Percentiles rank a stretch among this genome's conserved stretches.
Evolutionary conservation across 441 rosid genomes (phyloP).

Genomic region (Mallotus repandus): DNA sequence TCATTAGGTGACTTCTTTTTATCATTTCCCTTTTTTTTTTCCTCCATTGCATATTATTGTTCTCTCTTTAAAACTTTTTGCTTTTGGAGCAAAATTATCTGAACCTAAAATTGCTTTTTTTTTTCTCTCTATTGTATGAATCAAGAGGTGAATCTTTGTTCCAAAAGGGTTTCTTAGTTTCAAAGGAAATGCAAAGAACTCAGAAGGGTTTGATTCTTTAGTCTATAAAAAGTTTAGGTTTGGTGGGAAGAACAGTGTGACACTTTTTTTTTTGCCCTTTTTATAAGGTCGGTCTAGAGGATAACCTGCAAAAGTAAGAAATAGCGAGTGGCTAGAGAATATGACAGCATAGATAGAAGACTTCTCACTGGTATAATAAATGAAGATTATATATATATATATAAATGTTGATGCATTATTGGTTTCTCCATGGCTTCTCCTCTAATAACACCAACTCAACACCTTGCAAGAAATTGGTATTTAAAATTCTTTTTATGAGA

Average conservation of each 20-base stretch:
- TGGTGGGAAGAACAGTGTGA: background rate
- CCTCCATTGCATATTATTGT: background rate
- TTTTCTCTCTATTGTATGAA: conserved; percentile 5
- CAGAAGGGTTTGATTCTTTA: background rate
- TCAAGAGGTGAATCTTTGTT: conserved; percentile 4
- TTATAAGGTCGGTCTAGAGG: background rate
- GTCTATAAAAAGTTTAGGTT: background rate
- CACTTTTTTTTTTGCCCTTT: background rate
- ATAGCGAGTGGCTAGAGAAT: conserved; percentile 1
- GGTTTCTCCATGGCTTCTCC: too few relatives aligned
- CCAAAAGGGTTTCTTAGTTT: conserved; percentile 26
- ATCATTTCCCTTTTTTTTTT: background rate
- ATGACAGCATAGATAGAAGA: background rate
- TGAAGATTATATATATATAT: too few relatives aligned
- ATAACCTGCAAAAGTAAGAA: background rate
- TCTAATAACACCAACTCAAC: too few relatives aligned
- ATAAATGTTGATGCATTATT: too few relatives aligned
- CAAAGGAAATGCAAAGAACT: conserved; percentile 25
- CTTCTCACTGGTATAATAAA: background rate
- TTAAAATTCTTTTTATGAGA: too few relatives aligned
- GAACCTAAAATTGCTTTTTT: background rate
- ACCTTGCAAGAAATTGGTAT: too few relatives aligned
- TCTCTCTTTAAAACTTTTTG: background rate
- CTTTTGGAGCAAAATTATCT: background rate
- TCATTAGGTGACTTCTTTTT: background rate